These are phyloP conservation scores for Neurospora terricola DNA, from an alignment of 495 filamentous ascomycete species.

Conservation along the genomic window DNA sequence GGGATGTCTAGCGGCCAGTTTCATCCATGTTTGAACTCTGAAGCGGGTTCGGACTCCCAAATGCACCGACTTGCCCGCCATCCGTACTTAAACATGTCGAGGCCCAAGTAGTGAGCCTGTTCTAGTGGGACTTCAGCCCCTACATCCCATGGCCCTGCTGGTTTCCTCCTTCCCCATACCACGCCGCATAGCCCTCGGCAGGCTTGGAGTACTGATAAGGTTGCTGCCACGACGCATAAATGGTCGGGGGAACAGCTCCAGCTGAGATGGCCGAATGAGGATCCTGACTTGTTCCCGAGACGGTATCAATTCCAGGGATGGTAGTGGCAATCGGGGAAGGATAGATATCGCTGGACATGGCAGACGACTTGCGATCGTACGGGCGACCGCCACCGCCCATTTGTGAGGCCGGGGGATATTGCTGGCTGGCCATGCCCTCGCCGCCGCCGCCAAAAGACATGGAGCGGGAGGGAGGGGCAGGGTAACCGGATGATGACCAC, in stretches of 20 bases:
- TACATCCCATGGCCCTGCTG: conserved; percentile 8
- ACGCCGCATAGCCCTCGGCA: conserved; percentile 26
- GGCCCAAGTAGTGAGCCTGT: not conserved
- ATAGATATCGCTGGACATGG: conserved; percentile 26
- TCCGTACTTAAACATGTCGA: not conserved
- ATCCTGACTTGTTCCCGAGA: conserved; percentile 23
- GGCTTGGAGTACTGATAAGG: conserved; percentile 32
- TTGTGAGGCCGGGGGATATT: conserved; percentile 24
- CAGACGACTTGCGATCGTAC: conserved; percentile 28
- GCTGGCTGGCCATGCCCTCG: conserved; percentile 23
- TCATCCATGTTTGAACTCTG: not conserved
- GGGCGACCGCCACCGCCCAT: conserved; percentile 15
- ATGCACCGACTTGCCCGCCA: not conserved
- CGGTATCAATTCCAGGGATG: conserved; percentile 27
- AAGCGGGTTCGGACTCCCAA: not conserved
- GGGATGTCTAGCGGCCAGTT: not conserved
- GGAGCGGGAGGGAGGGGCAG: conserved; percentile 29
- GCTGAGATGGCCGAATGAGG: conserved; percentile 30
- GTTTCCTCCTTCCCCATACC: conserved; percentile 29
- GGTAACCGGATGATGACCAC: conserved; percentile 27
- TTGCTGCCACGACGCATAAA: conserved; percentile 35
- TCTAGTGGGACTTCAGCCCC: not conserved
- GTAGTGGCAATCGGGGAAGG: conserved; percentile 27
- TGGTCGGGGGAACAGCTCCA: conserved; percentile 28
- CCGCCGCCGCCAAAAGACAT: conserved; percentile 34